Evolutionary conservation across 2,329 filamentous ascomycete genomes (phyloP), one percentile per base, ranked within the genome.

Genomic region (Diaporthe caulivora): DNA sequence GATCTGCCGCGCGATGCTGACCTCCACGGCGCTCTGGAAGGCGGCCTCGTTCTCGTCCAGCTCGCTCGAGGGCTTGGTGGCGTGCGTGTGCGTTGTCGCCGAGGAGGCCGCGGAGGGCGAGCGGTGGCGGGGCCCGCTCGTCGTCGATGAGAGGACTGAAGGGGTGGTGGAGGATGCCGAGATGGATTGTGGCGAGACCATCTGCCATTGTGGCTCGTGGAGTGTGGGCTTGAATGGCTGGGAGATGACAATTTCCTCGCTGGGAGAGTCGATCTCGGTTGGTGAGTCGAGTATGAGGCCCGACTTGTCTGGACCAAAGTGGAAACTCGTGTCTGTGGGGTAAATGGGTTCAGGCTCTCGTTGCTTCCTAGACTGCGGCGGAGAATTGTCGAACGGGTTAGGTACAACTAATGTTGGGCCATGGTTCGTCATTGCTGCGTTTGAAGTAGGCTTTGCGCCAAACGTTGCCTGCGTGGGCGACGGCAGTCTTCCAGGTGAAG

Each of bases 1-100:
- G 76, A 93, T 92, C 79, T 93, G 91, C 1, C 92, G 86, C 0
- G 91, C 91, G 76, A 93, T 93, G 1, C 91, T 92, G 58, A 92
- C 86, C 80, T 92, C 89, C 5, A 92, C 90, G 1, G 91, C 89
- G 55, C 86, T 86, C 75, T 87, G 86, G 18, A 89, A 80, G 9
- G 83, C 84, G 29, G 80, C 80, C 76, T 86, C 84, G 1, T 81
- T 69, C 40, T 86, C 84, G 44, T 87, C 85, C 15, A 80, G 74
- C 15, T 82, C 81, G 10, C 79, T 71, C 29, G 83, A 82, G 4
- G 79, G 77, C 72, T 78, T 80, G 29, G 81, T 82, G 42, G 80
- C 62, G 73, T 83, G 78, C 13, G 82, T 82, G 72, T 78, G 68
- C 57, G 74, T 55, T 17, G 73, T 75, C 11, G 78, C 75, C 49